Evolutionary conservation across 768 basidiomycete genomes (phyloP).

Genomic region (Termitomyces sp.): DNA sequence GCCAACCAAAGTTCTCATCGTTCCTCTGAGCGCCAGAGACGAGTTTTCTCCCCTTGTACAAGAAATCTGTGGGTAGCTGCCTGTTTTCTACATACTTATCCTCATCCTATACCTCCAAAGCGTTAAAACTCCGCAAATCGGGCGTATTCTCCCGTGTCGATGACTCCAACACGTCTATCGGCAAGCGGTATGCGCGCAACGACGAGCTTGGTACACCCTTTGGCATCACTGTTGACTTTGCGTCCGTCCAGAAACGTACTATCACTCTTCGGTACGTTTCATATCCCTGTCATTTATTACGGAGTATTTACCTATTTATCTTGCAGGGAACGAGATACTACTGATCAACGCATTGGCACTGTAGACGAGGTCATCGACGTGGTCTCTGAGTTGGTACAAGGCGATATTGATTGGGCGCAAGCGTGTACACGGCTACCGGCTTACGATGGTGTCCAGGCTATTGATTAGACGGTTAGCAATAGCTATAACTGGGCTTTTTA

Average conservation of each 20-base stretch:
- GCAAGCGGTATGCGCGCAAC: conserved; percentile 95
- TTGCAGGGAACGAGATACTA: conserved; percentile 88
- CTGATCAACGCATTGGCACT: conserved; percentile 83
- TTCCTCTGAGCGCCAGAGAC: conserved; percentile 83
- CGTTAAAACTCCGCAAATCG: conserved; percentile 78
- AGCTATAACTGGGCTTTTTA: not conserved
- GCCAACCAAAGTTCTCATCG: conserved; percentile 95
- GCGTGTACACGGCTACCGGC: conserved; percentile 66
- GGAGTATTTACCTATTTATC: not conserved
- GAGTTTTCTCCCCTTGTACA: conserved; percentile 80
- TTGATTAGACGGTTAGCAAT: conserved; percentile 35
- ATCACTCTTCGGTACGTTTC: conserved; percentile 83
- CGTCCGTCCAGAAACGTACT: conserved; percentile 84
- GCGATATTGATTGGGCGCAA: conserved; percentile 69
- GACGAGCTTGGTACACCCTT: conserved; percentile 98
- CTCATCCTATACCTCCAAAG: conserved; percentile 33
- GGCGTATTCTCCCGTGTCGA: conserved; percentile 94
- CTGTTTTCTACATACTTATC: not conserved
- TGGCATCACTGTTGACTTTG: conserved; percentile 95
- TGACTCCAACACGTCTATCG: conserved; percentile 92
- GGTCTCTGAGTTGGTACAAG: conserved; percentile 74
- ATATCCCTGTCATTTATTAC: not conserved
- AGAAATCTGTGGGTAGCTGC: conserved; percentile 77
- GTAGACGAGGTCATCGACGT: conserved; percentile 86
- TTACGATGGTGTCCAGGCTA: conserved; percentile 89